A percentile compares a stretch with the other conserved stretches of the same genome.
These are phyloP conservation scores for Aspergillus sp. DNA, from an alignment of 2,329 filamentous ascomycete genomes.

Conservation along the genomic window DNA sequence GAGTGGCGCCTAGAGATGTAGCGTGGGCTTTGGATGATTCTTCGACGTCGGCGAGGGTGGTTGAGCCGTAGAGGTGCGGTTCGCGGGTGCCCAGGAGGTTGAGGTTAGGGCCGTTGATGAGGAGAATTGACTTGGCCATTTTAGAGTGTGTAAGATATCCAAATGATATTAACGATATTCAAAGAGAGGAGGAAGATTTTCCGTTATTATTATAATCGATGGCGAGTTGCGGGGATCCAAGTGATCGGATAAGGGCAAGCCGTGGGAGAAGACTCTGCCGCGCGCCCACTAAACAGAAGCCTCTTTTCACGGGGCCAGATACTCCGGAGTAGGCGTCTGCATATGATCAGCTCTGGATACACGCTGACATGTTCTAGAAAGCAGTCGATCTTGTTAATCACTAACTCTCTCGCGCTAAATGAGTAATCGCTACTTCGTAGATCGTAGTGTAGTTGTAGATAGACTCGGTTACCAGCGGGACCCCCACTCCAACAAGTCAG, in stretches of 20 bases:
- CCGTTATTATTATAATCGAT: not conserved
- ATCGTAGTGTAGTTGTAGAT: not conserved
- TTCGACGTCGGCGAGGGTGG: slow-evolving; percentile 65
- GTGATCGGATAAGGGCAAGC: slow-evolving; percentile 1
- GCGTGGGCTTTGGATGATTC: slow-evolving; percentile 52
- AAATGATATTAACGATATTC: not conserved
- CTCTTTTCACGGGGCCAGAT: too few relatives aligned
- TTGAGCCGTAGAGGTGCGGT: slow-evolving; percentile 69
- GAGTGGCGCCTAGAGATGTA: slow-evolving; percentile 45
- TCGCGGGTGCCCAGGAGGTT: slow-evolving; percentile 76
- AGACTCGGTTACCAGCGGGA: slow-evolving; percentile 8
- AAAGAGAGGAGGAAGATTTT: not conserved
- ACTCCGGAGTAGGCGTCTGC: too few relatives aligned
- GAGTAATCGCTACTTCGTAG: not conserved
- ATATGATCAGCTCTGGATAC: not conserved
- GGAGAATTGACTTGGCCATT: slow-evolving; percentile 55
- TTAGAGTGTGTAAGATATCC: slow-evolving; percentile 2
- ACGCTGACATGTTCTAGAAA: not conserved
- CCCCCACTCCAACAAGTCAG: slow-evolving; percentile 4
- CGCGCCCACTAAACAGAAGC: not conserved
- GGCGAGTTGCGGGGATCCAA: not conserved
- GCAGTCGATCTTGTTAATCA: too few relatives aligned
- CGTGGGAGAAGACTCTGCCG: slow-evolving; percentile 10
- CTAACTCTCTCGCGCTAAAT: too few relatives aligned
- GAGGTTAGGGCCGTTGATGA: slow-evolving; percentile 81